phyloP scores from a whole-genome alignment of 176 grass and related monocot species.

The Musa itinerans region DNA sequence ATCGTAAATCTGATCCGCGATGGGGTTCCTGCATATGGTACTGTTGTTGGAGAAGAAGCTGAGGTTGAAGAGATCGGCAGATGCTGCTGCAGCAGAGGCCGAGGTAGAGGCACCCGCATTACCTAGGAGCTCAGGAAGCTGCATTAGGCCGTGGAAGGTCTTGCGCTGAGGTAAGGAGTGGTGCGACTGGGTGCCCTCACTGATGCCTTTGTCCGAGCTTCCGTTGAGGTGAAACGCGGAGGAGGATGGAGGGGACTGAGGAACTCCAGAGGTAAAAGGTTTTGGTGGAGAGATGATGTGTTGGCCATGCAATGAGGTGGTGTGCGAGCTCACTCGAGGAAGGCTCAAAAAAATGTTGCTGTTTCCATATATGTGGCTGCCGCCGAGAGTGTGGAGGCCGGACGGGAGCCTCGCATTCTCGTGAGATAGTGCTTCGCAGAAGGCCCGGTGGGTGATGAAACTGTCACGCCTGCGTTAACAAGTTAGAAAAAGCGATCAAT shows the following conservation, averaged over 20 bases:
- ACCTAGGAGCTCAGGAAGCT: conserved; percentile 74
- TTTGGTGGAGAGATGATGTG: conserved; percentile 59
- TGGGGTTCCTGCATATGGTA: conserved; percentile 20
- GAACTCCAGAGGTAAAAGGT: conserved; percentile 43
- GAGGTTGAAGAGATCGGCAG: conserved; percentile 50
- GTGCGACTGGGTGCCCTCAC: conserved; percentile 24
- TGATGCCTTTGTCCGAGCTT: conserved; percentile 38
- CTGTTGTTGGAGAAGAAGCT: conserved; percentile 56
- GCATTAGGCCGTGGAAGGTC: conserved; percentile 80
- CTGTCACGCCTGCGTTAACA: conserved; percentile 74
- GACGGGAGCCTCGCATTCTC: conserved; percentile 72
- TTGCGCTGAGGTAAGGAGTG: conserved; percentile 60
- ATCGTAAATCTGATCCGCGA: background rate
- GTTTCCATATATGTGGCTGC: conserved; percentile 42
- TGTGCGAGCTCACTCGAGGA: conserved; percentile 66
- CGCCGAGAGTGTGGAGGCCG: conserved; percentile 31
- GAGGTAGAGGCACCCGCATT: conserved; percentile 16
- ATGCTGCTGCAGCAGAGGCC: too few species aligned
- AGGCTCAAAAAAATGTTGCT: conserved; percentile 68
- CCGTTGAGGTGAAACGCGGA: conserved; percentile 2
- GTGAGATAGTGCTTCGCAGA: conserved; percentile 82
- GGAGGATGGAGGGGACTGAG: conserved; percentile 26
- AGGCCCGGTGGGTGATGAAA: conserved; percentile 93
- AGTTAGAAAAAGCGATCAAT: background rate
- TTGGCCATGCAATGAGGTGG: conserved; percentile 27